Conservation (phyloP, 768 basidiomycete genomes). For the Tricholoma sp. region DNA sequence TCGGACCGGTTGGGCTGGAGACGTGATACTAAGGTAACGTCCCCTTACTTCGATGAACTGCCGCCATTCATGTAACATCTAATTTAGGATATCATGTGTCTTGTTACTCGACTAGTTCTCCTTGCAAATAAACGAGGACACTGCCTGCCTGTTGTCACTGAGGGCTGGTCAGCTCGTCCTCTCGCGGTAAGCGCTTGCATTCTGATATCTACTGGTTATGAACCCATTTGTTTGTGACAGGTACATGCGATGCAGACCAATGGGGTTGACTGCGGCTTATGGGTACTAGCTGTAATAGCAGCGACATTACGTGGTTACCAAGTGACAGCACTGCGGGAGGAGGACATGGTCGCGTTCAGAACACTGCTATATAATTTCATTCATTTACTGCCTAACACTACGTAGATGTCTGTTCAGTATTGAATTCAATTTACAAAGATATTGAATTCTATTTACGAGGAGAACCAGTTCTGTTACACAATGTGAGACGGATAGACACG, state of each 20-base stretch:
- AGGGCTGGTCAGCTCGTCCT: constrained; percentile 2
- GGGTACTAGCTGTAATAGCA: background rate
- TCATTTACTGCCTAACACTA: background rate
- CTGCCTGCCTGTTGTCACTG: constrained; percentile 1
- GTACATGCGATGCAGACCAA: background rate
- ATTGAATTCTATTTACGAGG: background rate
- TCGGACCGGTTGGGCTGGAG: background rate
- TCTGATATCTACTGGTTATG: background rate
- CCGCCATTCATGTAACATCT: background rate
- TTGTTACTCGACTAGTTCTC: constrained; percentile 1
- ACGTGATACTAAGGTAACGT: background rate
- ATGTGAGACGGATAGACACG: background rate
- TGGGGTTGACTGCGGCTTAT: constrained; percentile 1
- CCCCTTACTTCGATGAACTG: background rate
- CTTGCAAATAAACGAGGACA: constrained; percentile 2
- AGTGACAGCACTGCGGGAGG: background rate
- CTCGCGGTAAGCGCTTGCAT: background rate
- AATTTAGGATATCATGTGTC: background rate
- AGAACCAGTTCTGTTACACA: background rate
- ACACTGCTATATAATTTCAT: background rate
- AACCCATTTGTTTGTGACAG: background rate
- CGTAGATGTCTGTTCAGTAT: background rate
- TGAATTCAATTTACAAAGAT: background rate
- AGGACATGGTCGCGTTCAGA: background rate
- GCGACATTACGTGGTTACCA: background rate